These are phyloP conservation scores for Aspergillus bridgeri DNA, from an alignment of 495 filamentous ascomycete genomes.

Conservation along the genomic window DNA sequence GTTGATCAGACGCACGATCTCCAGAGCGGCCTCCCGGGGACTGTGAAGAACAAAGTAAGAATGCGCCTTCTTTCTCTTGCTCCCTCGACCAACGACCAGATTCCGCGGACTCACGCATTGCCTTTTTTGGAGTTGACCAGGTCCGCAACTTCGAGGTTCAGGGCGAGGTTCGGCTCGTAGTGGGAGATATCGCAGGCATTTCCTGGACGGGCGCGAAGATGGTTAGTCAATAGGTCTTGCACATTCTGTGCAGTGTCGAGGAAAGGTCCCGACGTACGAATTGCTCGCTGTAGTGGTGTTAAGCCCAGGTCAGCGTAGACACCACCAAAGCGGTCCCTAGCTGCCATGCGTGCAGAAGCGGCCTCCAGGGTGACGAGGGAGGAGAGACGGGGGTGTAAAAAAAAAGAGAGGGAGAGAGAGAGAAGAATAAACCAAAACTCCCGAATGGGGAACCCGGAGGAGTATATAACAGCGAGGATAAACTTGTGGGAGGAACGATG, in stretches of 20 bases:
- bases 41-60: conserved; percentile 34
- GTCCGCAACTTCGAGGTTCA: conserved; percentile 95
- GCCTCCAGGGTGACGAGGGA: conserved; percentile 71
- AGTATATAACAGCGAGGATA: conserved; percentile 10
- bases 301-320: conserved; percentile 72
- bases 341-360: conserved; percentile 88
- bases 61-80: conserved; percentile 5
- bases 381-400: conserved; percentile 8
- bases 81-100: conserved; percentile 1
- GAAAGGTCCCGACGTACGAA: conserved; percentile 51
- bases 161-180: conserved; percentile 93
- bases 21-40: conserved; percentile 89
- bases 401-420: conserved; percentile 7
- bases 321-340: conserved; percentile 91
- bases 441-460: neutral
- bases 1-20: conserved; percentile 93
- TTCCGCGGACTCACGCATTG: conserved; percentile 63
- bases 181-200: conserved; percentile 94
- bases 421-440: conserved; percentile 3
- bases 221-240: conserved; percentile 1
- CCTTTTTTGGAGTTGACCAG: conserved; percentile 98
- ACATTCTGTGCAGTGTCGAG: neutral
- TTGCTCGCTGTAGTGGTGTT: conserved; percentile 88
- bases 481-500: conserved; percentile 13
- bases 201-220: conserved; percentile 39